These are phyloP conservation scores for Aspergillus sp. DNA, from an alignment of 2,329 filamentous ascomycete genomes.

Conservation along the genomic window DNA sequence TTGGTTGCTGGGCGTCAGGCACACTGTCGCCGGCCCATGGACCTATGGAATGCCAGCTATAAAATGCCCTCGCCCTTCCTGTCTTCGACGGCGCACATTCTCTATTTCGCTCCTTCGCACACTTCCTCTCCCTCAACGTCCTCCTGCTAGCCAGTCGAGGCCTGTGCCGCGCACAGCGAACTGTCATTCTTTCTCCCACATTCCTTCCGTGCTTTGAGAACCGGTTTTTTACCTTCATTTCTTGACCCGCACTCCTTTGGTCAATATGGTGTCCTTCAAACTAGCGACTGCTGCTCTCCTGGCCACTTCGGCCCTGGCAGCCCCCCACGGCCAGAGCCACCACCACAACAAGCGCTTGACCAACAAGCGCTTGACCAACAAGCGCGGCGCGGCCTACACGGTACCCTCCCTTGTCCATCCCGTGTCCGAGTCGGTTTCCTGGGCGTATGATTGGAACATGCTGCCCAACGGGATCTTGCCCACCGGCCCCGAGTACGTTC, in stretches of 20 bases:
- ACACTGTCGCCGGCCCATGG: no score
- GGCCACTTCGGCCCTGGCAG: slow-evolving; percentile 25
- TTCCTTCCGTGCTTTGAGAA: neutral
- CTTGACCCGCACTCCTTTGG: no score
- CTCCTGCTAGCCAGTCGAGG: neutral
- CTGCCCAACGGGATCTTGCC: slow-evolving; percentile 21
- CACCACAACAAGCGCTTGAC: slow-evolving; percentile 10
- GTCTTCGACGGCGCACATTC: no score
- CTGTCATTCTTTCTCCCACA: slow-evolving; percentile 1
- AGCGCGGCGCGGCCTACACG: slow-evolving; percentile 34
- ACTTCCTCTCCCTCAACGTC: no score
- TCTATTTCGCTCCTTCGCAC: no score
- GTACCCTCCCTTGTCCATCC: slow-evolving; percentile 21
- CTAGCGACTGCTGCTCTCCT: slow-evolving; percentile 25
- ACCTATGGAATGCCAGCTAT: no score
- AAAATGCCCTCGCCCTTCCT: no score
- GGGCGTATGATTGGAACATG: slow-evolving; percentile 40
- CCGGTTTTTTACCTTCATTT: neutral
- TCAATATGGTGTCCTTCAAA: slow-evolving; percentile 29
- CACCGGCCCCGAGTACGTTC: slow-evolving; percentile 32
- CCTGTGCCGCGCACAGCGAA: slow-evolving; percentile 11
- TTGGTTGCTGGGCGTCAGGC: no score
- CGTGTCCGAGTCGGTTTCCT: slow-evolving; percentile 26
- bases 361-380: slow-evolving; percentile 16
- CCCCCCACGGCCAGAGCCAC: slow-evolving; percentile 14